Evolutionary conservation across 495 filamentous ascomycete species (phyloP).

Genomic region (Annulohypoxylon maeteangense): DNA sequence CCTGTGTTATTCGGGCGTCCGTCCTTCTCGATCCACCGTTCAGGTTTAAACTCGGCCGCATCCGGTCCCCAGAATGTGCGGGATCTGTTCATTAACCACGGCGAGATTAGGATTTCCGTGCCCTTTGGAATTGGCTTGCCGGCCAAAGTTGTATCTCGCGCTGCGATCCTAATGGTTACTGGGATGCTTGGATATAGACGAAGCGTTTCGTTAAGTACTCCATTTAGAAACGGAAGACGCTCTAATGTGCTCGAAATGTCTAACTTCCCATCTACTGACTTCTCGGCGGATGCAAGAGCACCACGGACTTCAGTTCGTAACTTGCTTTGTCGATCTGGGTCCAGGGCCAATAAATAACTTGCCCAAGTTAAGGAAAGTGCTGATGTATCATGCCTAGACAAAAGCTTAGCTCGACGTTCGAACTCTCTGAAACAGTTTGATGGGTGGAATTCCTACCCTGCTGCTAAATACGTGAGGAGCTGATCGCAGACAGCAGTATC

Average conservation of each 20-base stretch:
- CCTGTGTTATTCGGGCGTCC: constrained; percentile 72
- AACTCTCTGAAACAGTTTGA: not conserved
- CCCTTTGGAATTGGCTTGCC: constrained; percentile 57
- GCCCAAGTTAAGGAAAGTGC: constrained; percentile 58
- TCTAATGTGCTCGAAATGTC: constrained; percentile 55
- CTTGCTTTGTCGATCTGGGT: constrained; percentile 49
- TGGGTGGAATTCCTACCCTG: constrained; percentile 62
- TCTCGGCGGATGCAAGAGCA: constrained; percentile 62
- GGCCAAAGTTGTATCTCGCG: constrained; percentile 68
- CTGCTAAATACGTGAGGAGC: constrained; percentile 84
- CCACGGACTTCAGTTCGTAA: constrained; percentile 58
- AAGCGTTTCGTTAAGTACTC: constrained; percentile 48
- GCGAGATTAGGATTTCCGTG: constrained; percentile 59
- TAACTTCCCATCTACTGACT: constrained; percentile 46
- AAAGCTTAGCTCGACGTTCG: not conserved
- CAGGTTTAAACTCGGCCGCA: constrained; percentile 38
- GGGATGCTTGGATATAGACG: constrained; percentile 50
- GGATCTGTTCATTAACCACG: constrained; percentile 77
- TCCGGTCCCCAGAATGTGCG: constrained; percentile 57
- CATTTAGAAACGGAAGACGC: constrained; percentile 52
- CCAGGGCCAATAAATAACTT: constrained; percentile 52
- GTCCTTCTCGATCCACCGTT: constrained; percentile 59
- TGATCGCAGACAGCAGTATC: constrained; percentile 83
- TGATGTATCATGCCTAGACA: constrained; percentile 67
- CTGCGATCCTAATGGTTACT: constrained; percentile 67